phyloP scores from a whole-genome alignment of 306 rosid genomes.

The Quercus engelmannii region DNA sequence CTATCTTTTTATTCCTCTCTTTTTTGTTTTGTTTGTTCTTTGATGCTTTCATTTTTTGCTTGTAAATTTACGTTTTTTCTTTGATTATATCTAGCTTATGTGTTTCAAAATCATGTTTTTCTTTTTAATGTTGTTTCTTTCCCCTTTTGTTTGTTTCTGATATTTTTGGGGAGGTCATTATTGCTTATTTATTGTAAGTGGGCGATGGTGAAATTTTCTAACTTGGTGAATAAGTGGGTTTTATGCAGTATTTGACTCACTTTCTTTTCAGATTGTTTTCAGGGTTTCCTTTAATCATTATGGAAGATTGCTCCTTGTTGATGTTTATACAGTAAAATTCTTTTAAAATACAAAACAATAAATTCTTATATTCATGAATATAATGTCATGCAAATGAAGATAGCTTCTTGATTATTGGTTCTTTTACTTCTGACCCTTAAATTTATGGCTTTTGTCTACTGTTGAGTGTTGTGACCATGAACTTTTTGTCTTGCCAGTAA shows the following conservation, averaged over 20 bases:
- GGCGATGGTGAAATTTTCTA: neutral
- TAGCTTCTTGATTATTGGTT: neutral
- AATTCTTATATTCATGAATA: neutral
- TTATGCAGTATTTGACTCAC: neutral
- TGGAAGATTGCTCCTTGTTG: neutral
- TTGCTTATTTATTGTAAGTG: neutral
- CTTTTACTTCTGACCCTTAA: neutral
- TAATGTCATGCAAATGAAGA: neutral
- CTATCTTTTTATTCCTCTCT: neutral
- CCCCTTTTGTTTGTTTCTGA: constrained; percentile 1
- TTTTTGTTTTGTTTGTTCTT: neutral
- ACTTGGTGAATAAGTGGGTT: neutral
- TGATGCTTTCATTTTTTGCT: neutral
- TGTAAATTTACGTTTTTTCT: neutral
- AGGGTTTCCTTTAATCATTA: neutral
- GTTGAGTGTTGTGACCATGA: neutral
- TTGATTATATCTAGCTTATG: neutral
- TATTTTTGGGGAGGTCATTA: constrained; percentile 1
- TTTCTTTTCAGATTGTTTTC: neutral
- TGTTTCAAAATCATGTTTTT: neutral
- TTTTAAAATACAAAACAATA: neutral
- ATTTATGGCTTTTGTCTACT: neutral
- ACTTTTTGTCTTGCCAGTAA: neutral
- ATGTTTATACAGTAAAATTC: neutral
- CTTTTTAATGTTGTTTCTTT: neutral